phyloP scores from a whole-genome alignment of 2,329 filamentous ascomycete species.

The Neocucurbitaria cava region DNA sequence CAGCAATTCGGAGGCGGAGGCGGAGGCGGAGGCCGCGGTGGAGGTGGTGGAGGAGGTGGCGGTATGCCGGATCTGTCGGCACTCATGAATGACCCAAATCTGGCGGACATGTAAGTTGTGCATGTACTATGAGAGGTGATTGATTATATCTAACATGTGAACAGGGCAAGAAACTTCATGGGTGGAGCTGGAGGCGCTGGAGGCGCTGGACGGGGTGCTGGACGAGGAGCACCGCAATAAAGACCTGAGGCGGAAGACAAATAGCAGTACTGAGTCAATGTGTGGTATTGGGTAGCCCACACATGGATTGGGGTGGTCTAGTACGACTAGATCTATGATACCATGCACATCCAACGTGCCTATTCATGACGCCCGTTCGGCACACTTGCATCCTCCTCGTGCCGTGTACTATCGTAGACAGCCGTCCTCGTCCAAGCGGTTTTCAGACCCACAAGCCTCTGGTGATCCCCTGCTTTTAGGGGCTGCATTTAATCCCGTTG shows the following conservation, averaged over 20 bases:
- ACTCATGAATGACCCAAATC: constrained; percentile 90
- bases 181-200: constrained; percentile 51
- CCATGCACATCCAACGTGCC: constrained; percentile 23
- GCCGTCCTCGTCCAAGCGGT: too few species aligned
- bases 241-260: not conserved
- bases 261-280: not conserved
- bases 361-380: not conserved
- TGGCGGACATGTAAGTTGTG: constrained; percentile 86
- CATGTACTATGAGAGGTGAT: not conserved
- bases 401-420: not conserved
- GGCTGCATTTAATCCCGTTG: too few species aligned
- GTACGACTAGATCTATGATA: constrained; percentile 39
- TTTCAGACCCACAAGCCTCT: not conserved
- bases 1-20: constrained; percentile 66
- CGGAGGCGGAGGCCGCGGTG: constrained; percentile 59
- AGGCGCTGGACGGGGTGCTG: constrained; percentile 25
- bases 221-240: constrained; percentile 30
- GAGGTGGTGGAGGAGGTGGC: constrained; percentile 71
- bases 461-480: not conserved
- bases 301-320: constrained; percentile 3
- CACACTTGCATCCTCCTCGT: not conserved
- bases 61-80: constrained; percentile 87
- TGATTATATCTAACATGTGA: constrained; percentile 6
- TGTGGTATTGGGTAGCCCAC: not conserved
- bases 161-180: constrained; percentile 73